A percentile compares a stretch with the other conserved stretches of the same genome.
Evolutionary conservation across 371 early-diverging fungal genomes (phyloP).

Genomic region (Apophysomyces trapeziformis): DNA sequence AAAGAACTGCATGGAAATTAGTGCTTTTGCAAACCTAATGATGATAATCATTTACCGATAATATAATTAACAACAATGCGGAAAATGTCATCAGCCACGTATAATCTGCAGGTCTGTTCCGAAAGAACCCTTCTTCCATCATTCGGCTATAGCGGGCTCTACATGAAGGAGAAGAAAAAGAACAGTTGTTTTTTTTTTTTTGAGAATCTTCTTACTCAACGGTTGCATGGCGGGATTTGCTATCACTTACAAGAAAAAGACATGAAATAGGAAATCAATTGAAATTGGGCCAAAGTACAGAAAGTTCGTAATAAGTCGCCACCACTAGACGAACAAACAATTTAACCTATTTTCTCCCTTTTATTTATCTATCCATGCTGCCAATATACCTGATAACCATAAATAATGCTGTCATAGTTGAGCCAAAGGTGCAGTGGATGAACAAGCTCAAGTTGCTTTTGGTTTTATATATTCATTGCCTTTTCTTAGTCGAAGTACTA

Average conservation of each 20-base stretch:
- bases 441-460: conserved; percentile 72
- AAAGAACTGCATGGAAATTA: conserved; percentile 53
- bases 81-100: conserved; percentile 83
- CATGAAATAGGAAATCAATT: conserved; percentile 91
- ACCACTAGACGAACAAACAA: conserved; percentile 68
- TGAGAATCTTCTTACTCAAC: background rate
- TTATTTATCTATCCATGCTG: background rate
- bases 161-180: conserved; percentile 15
- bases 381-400: conserved; percentile 65
- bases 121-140: conserved; percentile 94
- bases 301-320: conserved; percentile 91
- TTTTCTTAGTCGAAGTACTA: background rate
- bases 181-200: background rate
- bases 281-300: conserved; percentile 90
- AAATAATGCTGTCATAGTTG: conserved; percentile 70
- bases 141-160: conserved; percentile 88
- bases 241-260: conserved; percentile 87
- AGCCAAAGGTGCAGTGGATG: conserved; percentile 82
- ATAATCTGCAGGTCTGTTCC: conserved; percentile 90
- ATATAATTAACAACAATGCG: conserved; percentile 58
- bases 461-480: background rate
- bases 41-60: conserved; percentile 33
- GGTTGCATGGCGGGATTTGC: no score
- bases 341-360: conserved; percentile 2
- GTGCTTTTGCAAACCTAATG: background rate